Base-by-base conservation (phyloP, 305 asterid species). In the Fraxinus dipetala region DNA sequence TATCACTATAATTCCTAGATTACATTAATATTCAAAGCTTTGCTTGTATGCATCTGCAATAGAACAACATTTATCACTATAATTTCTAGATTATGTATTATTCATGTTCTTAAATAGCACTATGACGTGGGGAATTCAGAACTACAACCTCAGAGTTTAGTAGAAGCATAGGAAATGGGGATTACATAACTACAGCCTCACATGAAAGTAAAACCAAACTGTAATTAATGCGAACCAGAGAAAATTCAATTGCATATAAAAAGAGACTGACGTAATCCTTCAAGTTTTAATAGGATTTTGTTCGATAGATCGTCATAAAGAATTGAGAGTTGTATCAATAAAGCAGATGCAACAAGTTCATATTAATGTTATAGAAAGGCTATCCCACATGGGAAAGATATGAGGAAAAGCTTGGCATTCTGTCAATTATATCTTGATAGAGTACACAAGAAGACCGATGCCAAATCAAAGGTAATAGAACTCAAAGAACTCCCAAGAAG, bases 21-120 rank as follows among this genome's bases (percentile, higher is more conserved):
- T 31, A 22, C 24, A 24, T 22, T 2, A 11, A 96, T 93, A 86
- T 96, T 96, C 48, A 97, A 92, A 70, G 93, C 98, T 88, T 96
- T 94, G 82, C 94, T 92, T 95, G 91, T 91, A 89, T 93, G 88
- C 98, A 94, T 93, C 99, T 94, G 96, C 91, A 94, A 81, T 77
- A 81, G 51, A 90, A 82, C 45, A 81, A 76, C 45, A 34, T 61
- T 61, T 72, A 43, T 77, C 78, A 76, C 20, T 48, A 43, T 16
- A 36, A 11, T 63, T 65, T 36, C 77, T 8, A 31, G 59, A 59
- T 35, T 14, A n/a, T 48, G 72, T 28, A 51, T 26, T 51, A 28
- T 7, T 45, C 24, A 30, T 8, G 30, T 48, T 69, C 10, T 69
- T 69, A 69, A 69, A 18, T 61, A 69, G 40, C 18, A 14, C 36